Evolutionary conservation across 495 filamentous ascomycete species (phyloP).

Genomic region (Hypoxylon fragiforme): DNA sequence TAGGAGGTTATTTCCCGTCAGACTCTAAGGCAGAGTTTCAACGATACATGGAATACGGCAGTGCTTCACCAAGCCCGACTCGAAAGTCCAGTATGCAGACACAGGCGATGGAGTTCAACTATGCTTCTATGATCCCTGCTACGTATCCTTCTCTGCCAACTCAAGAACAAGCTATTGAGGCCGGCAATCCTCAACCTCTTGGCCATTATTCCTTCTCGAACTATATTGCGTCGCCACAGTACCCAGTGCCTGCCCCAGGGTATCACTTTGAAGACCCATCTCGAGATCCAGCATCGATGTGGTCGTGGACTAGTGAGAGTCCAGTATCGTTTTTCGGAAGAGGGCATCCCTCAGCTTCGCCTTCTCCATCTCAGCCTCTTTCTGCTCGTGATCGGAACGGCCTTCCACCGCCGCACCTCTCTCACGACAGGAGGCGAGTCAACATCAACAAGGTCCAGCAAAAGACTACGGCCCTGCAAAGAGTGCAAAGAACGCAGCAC

Average conservation of each 20-base stretch:
- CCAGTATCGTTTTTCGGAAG: conserved; percentile 28
- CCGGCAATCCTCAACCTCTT: conserved; percentile 3
- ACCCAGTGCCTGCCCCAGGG: conserved; percentile 9
- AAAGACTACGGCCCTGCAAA: conserved; percentile 41
- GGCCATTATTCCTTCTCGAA: conserved; percentile 24
- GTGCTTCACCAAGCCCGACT: conserved; percentile 28
- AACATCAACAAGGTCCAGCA: conserved; percentile 38
- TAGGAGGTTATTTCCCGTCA: conserved; percentile 40
- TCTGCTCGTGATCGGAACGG: conserved; percentile 10
- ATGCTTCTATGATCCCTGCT: conserved; percentile 14
- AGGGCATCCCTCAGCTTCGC: conserved; percentile 20
- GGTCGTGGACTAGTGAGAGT: conserved; percentile 30
- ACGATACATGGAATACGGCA: conserved; percentile 30
- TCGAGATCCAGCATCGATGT: conserved; percentile 24
- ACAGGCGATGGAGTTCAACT: conserved; percentile 25
- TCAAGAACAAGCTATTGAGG: conserved; percentile 19
- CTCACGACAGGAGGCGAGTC: conserved; percentile 23
- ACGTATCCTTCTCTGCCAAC: not conserved
- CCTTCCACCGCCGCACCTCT: conserved; percentile 22
- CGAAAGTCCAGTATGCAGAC: conserved; percentile 32
- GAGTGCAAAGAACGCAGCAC: conserved; percentile 39
- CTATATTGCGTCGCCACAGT: conserved; percentile 20
- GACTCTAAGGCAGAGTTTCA: conserved; percentile 19
- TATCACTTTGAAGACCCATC: conserved; percentile 12
- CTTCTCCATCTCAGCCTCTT: conserved; percentile 24